These are phyloP conservation scores for Aspergillus bertholletiae DNA, from an alignment of 495 filamentous ascomycete species.

Conservation along the genomic window DNA sequence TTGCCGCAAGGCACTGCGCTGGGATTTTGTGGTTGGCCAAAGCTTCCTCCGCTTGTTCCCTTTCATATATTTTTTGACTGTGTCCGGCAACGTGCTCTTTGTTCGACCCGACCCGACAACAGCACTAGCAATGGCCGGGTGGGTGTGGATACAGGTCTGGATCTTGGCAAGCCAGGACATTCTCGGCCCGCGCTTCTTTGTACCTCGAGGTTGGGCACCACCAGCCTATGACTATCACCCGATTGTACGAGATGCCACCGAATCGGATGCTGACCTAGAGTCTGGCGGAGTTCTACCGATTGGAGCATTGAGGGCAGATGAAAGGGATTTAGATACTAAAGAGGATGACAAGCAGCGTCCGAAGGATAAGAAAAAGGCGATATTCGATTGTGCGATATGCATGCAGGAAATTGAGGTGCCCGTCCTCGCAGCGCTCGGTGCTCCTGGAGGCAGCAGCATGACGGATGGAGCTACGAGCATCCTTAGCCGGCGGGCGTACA, in stretches of 20 bases:
- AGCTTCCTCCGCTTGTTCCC: constrained; percentile 72
- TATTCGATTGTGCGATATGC: constrained; percentile 93
- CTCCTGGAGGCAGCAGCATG: constrained; percentile 42
- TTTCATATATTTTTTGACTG: constrained; percentile 76
- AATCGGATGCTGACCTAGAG: constrained; percentile 62
- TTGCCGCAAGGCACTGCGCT: constrained; percentile 80
- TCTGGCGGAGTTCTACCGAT: constrained; percentile 68
- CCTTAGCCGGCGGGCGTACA: constrained; percentile 76
- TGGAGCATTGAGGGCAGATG: constrained; percentile 50
- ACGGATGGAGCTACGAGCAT: constrained; percentile 63
- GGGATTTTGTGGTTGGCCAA: constrained; percentile 85
- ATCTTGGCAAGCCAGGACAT: constrained; percentile 74
- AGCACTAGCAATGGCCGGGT: constrained; percentile 61
- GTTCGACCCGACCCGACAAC: constrained; percentile 64
- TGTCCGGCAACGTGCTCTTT: constrained; percentile 72
- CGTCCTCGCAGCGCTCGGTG: constrained; percentile 59
- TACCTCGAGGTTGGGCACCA: constrained; percentile 66
- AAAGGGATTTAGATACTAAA: constrained; percentile 35
- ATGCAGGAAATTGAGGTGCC: constrained; percentile 87
- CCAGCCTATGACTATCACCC: constrained; percentile 96
- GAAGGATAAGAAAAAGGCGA: constrained; percentile 50
- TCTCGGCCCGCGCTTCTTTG: constrained; percentile 77
- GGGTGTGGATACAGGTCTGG: constrained; percentile 93
- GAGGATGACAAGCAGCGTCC: constrained; percentile 35
- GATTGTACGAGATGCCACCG: constrained; percentile 63